phyloP scores from a whole-genome alignment of 441 rosid genomes.

The Sinapis alba region DNA sequence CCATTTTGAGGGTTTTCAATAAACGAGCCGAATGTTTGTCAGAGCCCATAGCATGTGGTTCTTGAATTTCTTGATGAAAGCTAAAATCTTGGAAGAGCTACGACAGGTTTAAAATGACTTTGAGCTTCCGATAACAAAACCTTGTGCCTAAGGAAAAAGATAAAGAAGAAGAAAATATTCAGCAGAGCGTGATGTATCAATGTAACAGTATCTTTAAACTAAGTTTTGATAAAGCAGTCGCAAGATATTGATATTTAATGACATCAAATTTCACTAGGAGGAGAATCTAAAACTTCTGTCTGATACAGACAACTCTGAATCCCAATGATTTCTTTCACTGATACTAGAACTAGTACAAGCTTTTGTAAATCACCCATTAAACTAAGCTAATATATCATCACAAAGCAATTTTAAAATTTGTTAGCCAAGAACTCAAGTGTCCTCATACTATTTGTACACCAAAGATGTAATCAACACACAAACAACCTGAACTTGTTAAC shows the following conservation, averaged over 20 bases:
- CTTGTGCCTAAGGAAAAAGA: slow-evolving; percentile 13
- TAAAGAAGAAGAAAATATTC: neutral
- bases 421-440: slow-evolving; percentile 1
- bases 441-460: neutral
- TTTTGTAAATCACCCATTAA: neutral
- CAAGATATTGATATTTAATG: neutral
- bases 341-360: slow-evolving; percentile 2
- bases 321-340: neutral
- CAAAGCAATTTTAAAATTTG: neutral
- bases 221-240: slow-evolving; percentile 11
- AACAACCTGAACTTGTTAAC: neutral
- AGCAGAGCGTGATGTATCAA: slow-evolving; percentile 10
- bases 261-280: slow-evolving; percentile 6
- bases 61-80: slow-evolving; percentile 33
- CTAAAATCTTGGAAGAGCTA: slow-evolving; percentile 35
- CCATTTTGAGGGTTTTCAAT: slow-evolving; percentile 70
- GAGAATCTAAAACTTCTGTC: slow-evolving; percentile 11
- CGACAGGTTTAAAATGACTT: slow-evolving; percentile 35
- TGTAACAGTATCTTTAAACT: slow-evolving; percentile 19
- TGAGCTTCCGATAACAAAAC: slow-evolving; percentile 36
- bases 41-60: slow-evolving; percentile 52
- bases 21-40: slow-evolving; percentile 55
- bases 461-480: neutral
- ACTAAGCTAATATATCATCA: neutral
- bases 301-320: neutral